Percentiles rank a stretch among this genome's conserved stretches.
Conservation (phyloP, 192 early-diverging fungal genomes). For the Pilobolus umbonatus region DNA sequence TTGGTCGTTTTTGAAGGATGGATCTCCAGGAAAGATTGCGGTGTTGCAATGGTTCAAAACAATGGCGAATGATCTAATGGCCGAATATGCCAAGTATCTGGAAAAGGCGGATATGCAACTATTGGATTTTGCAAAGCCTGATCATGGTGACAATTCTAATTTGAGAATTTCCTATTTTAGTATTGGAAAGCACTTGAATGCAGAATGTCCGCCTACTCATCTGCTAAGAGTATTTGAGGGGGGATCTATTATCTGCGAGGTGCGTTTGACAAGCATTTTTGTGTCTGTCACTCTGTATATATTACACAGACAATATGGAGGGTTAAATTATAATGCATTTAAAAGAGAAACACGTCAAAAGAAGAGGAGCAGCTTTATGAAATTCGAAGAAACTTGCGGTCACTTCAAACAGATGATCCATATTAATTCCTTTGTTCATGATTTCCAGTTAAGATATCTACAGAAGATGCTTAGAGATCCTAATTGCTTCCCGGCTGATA, state of each 20-base stretch:
- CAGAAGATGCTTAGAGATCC: conserved; percentile 33
- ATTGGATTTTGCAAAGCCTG: conserved; percentile 42
- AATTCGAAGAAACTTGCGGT: conserved; percentile 49
- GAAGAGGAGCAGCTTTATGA: conserved; percentile 35
- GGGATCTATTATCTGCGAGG: conserved; percentile 57
- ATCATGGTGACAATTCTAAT: conserved; percentile 17
- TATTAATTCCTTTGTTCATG: conserved; percentile 57
- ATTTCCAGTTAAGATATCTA: conserved; percentile 51
- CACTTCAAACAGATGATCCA: conserved; percentile 51
- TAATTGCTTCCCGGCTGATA: conserved; percentile 24
- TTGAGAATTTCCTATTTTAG: conserved; percentile 38
- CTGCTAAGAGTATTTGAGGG: conserved; percentile 49
- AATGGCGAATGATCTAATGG: conserved; percentile 38
- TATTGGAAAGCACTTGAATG: conserved; percentile 29
- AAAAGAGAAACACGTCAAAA: conserved; percentile 2
- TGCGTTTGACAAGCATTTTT: conserved; percentile 47
- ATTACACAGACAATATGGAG: conserved; percentile 43
- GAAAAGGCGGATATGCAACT: conserved; percentile 52
- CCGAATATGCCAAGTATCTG: conserved; percentile 46
- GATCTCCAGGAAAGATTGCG: background rate
- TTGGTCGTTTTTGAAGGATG: background rate
- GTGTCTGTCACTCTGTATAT: conserved; percentile 54
- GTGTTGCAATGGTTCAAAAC: conserved; percentile 37
- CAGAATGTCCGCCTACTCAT: conserved; percentile 43
- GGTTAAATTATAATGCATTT: conserved; percentile 19